Evolutionary conservation across 352 stramenopile genomes (phyloP), one percentile per base, ranked within the genome.

Genomic region (Pythium sukuiense): DNA sequence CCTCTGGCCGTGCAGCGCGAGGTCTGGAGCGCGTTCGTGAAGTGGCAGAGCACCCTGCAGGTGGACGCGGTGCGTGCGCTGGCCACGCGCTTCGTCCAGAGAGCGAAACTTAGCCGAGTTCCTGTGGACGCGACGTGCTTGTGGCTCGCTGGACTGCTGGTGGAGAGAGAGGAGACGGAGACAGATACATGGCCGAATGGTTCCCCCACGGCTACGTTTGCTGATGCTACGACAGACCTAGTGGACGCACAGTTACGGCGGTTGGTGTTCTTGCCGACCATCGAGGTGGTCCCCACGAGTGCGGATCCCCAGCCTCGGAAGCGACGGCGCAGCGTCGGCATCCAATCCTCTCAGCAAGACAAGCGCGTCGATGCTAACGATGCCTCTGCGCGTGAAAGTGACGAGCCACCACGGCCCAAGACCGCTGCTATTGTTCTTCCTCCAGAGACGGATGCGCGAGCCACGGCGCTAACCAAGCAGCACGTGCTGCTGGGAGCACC

Each of bases 21-120:
- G 35, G 67, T 88, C 24, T 92, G 80, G 81, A 88, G 80, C 45
- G 78, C 79, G 33, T 63, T 90, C 27, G 73, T 75, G 43, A 59
- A 32, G 1, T 67, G 50, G 53, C 55, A 26, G 3, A 30, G 16
- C 7, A 11, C 60, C 16, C 37, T 61, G 1, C 58, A 30, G 3
- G 16, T 18, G 26, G 30, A 59, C 35, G 49, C 35, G 16, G 32
- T 61, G 18, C 18, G 35, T 7, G 32, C 6, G 26, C 54, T 80
- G 12, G 67, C 57, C 2, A 20, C 14, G 20, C 35, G 54, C 12
- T 76, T 71, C 12, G 58, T 77, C 33, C 5, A 18, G 1, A 46
- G 33, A 32, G 48, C n/a, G 4, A 49, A 52, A 2, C 50, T n/a
- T 1, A 39, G 26, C 14, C 12, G 8, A 24, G 3, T 16, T 2